A percentile compares a stretch with the other conserved stretches of the same genome.
These are phyloP conservation scores for Pinus taeda DNA, from an alignment of 75 land plant species.

Conservation along the genomic window DNA sequence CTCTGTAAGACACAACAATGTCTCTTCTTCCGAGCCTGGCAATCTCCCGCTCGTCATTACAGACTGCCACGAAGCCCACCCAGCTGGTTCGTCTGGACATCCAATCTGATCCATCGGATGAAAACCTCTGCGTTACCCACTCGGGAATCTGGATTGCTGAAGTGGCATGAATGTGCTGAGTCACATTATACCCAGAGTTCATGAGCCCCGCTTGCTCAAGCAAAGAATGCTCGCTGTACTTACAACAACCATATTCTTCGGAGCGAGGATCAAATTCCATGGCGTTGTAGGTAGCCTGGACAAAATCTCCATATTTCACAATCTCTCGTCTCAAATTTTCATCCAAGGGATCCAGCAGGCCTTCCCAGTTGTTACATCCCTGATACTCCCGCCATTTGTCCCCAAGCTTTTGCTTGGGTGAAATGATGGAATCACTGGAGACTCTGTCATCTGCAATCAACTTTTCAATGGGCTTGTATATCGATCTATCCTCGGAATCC, in stretches of 20 bases:
- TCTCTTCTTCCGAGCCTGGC: conserved; percentile 61
- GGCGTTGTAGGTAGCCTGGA: conserved; percentile 31
- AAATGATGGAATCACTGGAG: no score
- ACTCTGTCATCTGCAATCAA: no score
- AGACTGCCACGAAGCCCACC: conserved; percentile 85
- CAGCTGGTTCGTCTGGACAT: conserved; percentile 56
- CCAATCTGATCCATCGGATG: not conserved
- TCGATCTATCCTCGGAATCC: no score
- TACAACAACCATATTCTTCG: conserved; percentile 19
- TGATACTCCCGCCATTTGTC: conserved; percentile 44
- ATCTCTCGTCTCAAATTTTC: conserved; percentile 45
- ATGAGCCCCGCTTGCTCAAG: conserved; percentile 23
- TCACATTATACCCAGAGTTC: conserved; percentile 37
- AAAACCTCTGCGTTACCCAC: conserved; percentile 23
- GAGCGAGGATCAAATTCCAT: conserved; percentile 43
- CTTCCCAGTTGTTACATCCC: conserved; percentile 51
- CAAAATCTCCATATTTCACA: conserved; percentile 9
- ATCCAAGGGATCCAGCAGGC: conserved; percentile 64
- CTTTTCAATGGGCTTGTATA: no score
- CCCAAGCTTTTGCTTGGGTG: conserved; percentile 6
- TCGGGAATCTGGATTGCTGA: conserved; percentile 41
- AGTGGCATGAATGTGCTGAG: conserved; percentile 56
- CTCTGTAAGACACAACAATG: conserved; percentile 68
- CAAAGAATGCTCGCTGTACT: not conserved
- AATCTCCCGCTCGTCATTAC: conserved; percentile 42